Conservation (phyloP, 2,329 filamentous ascomycete genomes). For the Hypoxylon sp. region DNA sequence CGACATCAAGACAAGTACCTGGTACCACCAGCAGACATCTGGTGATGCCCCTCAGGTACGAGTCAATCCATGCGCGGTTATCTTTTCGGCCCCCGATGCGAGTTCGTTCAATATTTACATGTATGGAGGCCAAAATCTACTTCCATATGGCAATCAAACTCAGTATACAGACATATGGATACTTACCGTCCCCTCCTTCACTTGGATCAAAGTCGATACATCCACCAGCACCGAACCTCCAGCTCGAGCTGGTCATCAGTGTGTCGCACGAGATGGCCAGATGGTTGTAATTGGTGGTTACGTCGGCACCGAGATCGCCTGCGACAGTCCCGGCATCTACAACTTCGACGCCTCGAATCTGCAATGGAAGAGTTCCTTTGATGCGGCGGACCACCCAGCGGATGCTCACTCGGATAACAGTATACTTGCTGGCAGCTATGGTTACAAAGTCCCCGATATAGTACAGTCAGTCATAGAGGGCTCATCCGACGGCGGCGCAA, state of each 20-base stretch:
- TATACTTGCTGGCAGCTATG: conserved; percentile 71
- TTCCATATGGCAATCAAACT: conserved; percentile 70
- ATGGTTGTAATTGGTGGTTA: conserved; percentile 81
- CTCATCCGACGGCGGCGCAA: conserved; percentile 72
- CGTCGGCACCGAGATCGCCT: conserved; percentile 71
- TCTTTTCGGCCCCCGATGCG: conserved; percentile 78
- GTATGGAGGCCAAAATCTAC: conserved; percentile 82
- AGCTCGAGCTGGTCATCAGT: conserved; percentile 77
- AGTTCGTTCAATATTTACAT: conserved; percentile 84
- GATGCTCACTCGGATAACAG: conserved; percentile 66
- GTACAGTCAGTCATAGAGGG: conserved; percentile 77
- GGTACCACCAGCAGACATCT: conserved; percentile 81
- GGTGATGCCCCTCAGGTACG: conserved; percentile 74
- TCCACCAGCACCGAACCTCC: conserved; percentile 65
- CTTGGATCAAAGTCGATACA: conserved; percentile 77
- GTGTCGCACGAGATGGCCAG: conserved; percentile 78
- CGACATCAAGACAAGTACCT: conserved; percentile 78
- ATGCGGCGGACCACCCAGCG: conserved; percentile 65
- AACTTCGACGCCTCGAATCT: conserved; percentile 79
- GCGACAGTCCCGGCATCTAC: conserved; percentile 79
- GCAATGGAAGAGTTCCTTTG: conserved; percentile 75
- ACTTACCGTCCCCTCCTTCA: conserved; percentile 79
- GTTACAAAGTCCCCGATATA: conserved; percentile 75
- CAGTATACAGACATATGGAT: conserved; percentile 83
- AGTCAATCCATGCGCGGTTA: conserved; percentile 80